Conservation (phyloP, 805 yeast genomes). For the Schizosaccharomyces octosporus region DNA sequence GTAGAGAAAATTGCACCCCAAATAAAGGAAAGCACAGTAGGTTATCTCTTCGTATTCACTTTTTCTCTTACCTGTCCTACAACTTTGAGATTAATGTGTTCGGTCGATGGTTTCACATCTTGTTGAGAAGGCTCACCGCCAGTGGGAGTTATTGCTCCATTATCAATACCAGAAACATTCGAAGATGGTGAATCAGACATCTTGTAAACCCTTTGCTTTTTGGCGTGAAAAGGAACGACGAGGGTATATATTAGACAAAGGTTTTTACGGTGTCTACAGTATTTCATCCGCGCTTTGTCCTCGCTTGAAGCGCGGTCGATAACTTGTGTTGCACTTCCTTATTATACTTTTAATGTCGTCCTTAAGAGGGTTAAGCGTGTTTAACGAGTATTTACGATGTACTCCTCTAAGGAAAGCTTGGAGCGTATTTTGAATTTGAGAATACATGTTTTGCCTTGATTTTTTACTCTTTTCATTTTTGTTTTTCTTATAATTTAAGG, state of each 20-base stretch:
- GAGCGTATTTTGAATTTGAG: no score
- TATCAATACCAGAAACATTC: background rate
- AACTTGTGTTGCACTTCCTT: no score
- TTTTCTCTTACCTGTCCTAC: background rate
- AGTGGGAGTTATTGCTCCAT: background rate
- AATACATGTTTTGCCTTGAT: no score
- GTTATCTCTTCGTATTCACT: background rate
- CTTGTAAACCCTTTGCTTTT: background rate
- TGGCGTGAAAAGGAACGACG: background rate
- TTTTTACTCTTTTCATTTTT: no score
- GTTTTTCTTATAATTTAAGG: no score
- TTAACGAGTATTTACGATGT: no score
- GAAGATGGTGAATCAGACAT: background rate
- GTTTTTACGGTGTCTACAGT: no score
- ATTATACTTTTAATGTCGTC: no score
- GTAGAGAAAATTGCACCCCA: background rate
- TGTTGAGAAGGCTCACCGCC: background rate
- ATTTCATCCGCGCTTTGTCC: no score
- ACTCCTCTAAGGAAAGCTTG: no score
- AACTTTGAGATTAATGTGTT: background rate
- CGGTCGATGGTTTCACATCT: background rate
- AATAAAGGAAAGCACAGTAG: background rate
- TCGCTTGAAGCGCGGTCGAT: no score
- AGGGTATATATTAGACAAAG: background rate
- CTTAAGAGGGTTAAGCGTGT: no score